Conservation (phyloP, 495 filamentous ascomycete species). For the Penicillium coprophilum region DNA sequence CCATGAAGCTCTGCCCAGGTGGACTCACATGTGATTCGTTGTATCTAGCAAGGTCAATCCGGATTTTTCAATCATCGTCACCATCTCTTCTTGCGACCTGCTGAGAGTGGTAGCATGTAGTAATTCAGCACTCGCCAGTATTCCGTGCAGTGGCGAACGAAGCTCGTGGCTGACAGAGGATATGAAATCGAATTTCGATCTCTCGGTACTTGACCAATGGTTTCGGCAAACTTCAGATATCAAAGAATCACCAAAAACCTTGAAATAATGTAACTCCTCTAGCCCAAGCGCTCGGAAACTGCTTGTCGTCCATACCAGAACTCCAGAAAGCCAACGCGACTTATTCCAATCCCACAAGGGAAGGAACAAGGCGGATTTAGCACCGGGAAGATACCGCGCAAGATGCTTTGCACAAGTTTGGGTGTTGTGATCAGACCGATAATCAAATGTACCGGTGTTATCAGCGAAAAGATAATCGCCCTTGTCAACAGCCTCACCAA, state of each 20-base stretch:
- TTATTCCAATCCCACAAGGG: conserved; percentile 63
- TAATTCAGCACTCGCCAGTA: conserved; percentile 64
- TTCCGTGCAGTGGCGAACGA: conserved; percentile 68
- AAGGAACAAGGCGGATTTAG: conserved; percentile 55
- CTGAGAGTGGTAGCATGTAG: conserved; percentile 55
- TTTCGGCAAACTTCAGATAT: conserved; percentile 60
- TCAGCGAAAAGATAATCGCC: conserved; percentile 7
- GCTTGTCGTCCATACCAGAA: conserved; percentile 56
- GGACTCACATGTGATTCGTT: conserved; percentile 56
- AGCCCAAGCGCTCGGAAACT: conserved; percentile 38
- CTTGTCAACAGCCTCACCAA: conserved; percentile 3
- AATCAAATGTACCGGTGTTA: background rate
- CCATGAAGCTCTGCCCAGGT: conserved; percentile 24
- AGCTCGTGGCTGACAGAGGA: conserved; percentile 74
- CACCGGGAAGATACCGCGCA: conserved; percentile 42
- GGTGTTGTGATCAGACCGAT: background rate
- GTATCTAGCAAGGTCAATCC: conserved; percentile 68
- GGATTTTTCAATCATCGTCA: conserved; percentile 64
- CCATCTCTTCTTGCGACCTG: conserved; percentile 53
- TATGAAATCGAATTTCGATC: conserved; percentile 68
- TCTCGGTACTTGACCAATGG: conserved; percentile 48
- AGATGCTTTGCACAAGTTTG: conserved; percentile 15
- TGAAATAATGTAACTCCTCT: conserved; percentile 55
- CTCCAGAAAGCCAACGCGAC: conserved; percentile 62
- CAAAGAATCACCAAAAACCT: conserved; percentile 59